Base-by-base conservation (phyloP, 805 yeast species). In the Candida vartiovaarae region DNA sequence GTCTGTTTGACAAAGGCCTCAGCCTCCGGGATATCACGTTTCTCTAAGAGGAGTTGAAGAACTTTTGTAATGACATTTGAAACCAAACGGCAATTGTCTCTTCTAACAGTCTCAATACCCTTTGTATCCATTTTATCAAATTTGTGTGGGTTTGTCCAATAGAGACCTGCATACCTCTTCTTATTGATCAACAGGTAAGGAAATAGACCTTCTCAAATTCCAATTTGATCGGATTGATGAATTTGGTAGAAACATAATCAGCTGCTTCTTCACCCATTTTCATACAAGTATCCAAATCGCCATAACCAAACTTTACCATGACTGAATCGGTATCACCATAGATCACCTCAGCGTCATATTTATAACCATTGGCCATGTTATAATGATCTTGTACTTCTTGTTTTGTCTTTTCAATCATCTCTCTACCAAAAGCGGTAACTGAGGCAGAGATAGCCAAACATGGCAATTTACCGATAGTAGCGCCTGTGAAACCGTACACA, bases 271-370 rank as follows among this genome's bases (percentile, higher is more conserved):
- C 84, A 5, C 99, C 99, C 44, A 89, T 60, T 42, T 75, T 72
- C 99, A 93, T 95, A 52, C 96, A 86, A 29, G 84, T 84, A 43
- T 72, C 80, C 49, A 91, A 63, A 57, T 88, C 95, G 8, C 71
- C 68, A 30, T 80, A 78, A 2, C 99, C 99, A 68, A 93, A 93
- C 60, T 88, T 90, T 36, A 93, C 96, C 99, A 93, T 95, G 15
- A 93, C 99, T 7, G 99, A 95, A 74, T 93, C 99, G 0, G 99
- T 93, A 65, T 93, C 99, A 71, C 99, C 99, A 61, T 93, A 93
- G 34, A 93, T 83, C 48, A 93, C 99, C 52, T 83, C 76, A 0
- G 98, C 82, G 66, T 93, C 95, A 59, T 74, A 80, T n/a, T 76
- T 72, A 56, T 72, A 83, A 1, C 98, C 98, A 62, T 91, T 88